phyloP scores from a whole-genome alignment of 1,284 basidiomycete genomes.

The Cutaneotrichosporon sp. region DNA sequence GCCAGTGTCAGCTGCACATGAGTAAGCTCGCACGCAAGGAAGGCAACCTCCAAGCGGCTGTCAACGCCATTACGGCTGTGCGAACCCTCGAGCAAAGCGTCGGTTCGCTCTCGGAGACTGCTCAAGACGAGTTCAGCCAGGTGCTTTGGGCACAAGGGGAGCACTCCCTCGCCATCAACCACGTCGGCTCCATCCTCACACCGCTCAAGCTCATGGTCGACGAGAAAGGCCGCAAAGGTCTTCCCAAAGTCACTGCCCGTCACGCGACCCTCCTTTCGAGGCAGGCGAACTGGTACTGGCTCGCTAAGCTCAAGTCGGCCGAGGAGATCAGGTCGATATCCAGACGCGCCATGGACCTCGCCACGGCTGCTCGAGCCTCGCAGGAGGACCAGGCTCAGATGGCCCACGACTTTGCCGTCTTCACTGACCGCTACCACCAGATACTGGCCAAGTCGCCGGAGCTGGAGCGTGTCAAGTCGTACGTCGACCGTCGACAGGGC shows the following conservation, averaged over 20 bases:
- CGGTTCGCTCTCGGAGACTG: conserved; percentile 53
- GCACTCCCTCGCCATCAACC: conserved; percentile 76
- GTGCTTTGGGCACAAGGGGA: conserved; percentile 88
- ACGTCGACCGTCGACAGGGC: conserved; percentile 65
- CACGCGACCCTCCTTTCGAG: conserved; percentile 19
- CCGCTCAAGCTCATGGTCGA: conserved; percentile 3
- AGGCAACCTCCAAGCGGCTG: conserved; percentile 72
- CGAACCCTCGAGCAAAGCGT: conserved; percentile 60
- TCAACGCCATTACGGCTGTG: conserved; percentile 79
- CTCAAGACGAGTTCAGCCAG: conserved; percentile 70
- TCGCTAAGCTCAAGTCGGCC: conserved; percentile 79
- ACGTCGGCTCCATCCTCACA: conserved; percentile 52
- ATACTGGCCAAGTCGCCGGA: conserved; percentile 70
- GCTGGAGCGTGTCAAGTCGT: conserved; percentile 66
- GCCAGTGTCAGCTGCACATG: conserved; percentile 67
- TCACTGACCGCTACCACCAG: conserved; percentile 83
- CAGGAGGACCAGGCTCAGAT: conserved; percentile 61
- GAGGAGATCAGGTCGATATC: conserved; percentile 76
- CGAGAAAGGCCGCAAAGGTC: neutral
- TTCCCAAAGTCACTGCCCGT: conserved; percentile 7
- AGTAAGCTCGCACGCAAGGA: conserved; percentile 72
- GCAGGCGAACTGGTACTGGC: conserved; percentile 84
- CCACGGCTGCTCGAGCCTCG: conserved; percentile 15
- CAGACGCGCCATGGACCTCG: conserved; percentile 32
- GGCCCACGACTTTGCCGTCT: conserved; percentile 78